phyloP scores from a whole-genome alignment of 106 monocot genomes.

The Dendrobium officinale region DNA sequence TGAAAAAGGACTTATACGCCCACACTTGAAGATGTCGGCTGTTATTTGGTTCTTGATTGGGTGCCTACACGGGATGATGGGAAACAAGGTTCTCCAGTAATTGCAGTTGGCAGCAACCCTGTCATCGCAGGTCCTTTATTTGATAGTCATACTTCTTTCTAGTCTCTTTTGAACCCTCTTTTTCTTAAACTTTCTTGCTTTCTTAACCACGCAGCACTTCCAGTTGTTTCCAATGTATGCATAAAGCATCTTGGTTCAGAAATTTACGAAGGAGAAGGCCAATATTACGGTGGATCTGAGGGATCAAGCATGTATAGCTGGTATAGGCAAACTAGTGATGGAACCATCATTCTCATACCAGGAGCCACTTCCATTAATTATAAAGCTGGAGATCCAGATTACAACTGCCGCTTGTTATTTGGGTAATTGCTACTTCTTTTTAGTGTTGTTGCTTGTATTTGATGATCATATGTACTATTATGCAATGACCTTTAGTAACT shows the following conservation, averaged over 20 bases:
- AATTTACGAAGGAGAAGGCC: conserved; percentile 62
- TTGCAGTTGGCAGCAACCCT: conserved; percentile 52
- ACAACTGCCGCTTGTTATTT: conserved; percentile 78
- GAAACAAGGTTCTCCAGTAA: conserved; percentile 49
- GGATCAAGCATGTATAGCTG: conserved; percentile 88
- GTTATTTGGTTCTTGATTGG: conserved; percentile 68
- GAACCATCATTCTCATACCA: conserved; percentile 48
- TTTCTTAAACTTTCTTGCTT: neutral
- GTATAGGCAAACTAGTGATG: conserved; percentile 82
- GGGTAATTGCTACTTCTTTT: conserved; percentile 38
- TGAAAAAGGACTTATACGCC: conserved; percentile 73
- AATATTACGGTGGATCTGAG: conserved; percentile 94
- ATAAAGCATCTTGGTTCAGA: conserved; percentile 41
- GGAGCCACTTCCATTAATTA: conserved; percentile 66
- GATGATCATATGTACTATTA: neutral
- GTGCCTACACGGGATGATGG: conserved; percentile 90
- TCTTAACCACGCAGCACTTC: conserved; percentile 43
- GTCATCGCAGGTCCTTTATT: conserved; percentile 70
- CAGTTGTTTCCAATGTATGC: conserved; percentile 64
- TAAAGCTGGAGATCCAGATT: conserved; percentile 82
- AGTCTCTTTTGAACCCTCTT: neutral
- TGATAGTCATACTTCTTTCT: neutral
- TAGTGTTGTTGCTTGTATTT: neutral
- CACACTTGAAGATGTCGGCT: conserved; percentile 76
- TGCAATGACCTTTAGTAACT: neutral